Evolutionary conservation across 495 filamentous ascomycete genomes (phyloP), one percentile per base, ranked within the genome.

Genomic region (Cercophora samala): DNA sequence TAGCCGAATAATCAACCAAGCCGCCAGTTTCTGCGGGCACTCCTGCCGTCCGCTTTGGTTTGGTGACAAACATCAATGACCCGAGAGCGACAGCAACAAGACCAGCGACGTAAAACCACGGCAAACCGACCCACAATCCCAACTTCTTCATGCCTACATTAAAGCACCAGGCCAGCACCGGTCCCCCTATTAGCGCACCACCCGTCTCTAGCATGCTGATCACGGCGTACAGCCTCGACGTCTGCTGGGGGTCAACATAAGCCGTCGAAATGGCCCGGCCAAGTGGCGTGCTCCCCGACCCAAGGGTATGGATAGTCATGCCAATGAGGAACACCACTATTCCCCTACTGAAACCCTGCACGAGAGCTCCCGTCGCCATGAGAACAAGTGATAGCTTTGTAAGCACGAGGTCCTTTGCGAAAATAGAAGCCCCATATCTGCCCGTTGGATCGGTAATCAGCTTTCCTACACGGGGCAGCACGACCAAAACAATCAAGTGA

Each of bases 131-230:
- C 85, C 84, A 87, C 4, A 78, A 29, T 0, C 84, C 86, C 2
- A 79, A 82, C 18, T 83, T 65, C 15, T 75, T 68, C 62, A 87
- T 60, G 1, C 86, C 87, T 5, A 78, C 59, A 58, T 82, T 80
- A 67, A 89, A 88, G 23, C 83, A 78, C 32, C 75, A 76, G 0
- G 86, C 87, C 63, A 87, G 77, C 0, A 83, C 72, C 0, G 86
- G 75, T 18, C 84, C 84, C 3, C 82, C 85, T 25, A 84, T 68
- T 11, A 87, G 76, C n/a, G 78, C 79, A 17, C 85, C 84, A 23
- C 84, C 60, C 0, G 83, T 82, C 68, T 89, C 86, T 17, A 86
- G 67, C 13, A 88, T 81, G 66, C 82, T 83, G 61, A 89, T 82
- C 42, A 87, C 75, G 0, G 83, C 84, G 64, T 84, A 88, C 17